phyloP scores from a whole-genome alignment of 2,329 filamentous ascomycete genomes.

The Colletotrichum ledebouriae region DNA sequence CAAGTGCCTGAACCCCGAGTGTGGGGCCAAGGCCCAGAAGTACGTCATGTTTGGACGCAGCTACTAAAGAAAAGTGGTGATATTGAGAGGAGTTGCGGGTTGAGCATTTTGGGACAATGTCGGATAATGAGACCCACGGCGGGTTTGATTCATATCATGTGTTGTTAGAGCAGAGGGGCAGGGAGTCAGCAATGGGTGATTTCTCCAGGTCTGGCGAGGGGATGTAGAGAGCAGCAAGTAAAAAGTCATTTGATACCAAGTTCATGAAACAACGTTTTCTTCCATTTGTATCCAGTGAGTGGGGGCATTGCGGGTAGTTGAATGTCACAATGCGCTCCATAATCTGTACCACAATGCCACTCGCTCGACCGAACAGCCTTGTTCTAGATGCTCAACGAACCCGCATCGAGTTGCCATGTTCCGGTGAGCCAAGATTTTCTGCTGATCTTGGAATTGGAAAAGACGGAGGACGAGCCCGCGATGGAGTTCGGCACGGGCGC shows the following conservation, averaged over 20 bases:
- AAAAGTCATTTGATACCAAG: constrained; percentile 42
- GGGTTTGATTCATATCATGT: constrained; percentile 35
- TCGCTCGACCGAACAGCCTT: no score
- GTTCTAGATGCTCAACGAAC: no score
- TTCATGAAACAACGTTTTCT: background rate
- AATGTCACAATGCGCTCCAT: no score
- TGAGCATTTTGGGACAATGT: constrained; percentile 37
- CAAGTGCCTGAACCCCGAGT: constrained; percentile 93
- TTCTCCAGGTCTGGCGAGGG: constrained; percentile 2
- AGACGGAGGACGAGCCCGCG: background rate
- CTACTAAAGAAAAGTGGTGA: constrained; percentile 58
- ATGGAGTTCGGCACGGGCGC: constrained; percentile 16
- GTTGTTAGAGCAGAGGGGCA: constrained; percentile 31
- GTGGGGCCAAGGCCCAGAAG: constrained; percentile 79
- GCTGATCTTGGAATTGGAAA: background rate
- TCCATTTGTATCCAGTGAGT: background rate
- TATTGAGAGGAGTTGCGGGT: constrained; percentile 37
- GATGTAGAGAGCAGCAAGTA: background rate
- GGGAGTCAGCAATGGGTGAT: constrained; percentile 1
- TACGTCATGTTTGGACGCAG: constrained; percentile 95
- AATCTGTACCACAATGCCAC: no score
- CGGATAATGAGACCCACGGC: constrained; percentile 33
- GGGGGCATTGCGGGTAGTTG: no score
- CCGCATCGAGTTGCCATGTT: no score
- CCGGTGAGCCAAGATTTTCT: no score